Evolutionary conservation across 306 rosid species (phyloP), one percentile per base, ranked within the genome.

Genomic region (Fragaria ananassa): DNA sequence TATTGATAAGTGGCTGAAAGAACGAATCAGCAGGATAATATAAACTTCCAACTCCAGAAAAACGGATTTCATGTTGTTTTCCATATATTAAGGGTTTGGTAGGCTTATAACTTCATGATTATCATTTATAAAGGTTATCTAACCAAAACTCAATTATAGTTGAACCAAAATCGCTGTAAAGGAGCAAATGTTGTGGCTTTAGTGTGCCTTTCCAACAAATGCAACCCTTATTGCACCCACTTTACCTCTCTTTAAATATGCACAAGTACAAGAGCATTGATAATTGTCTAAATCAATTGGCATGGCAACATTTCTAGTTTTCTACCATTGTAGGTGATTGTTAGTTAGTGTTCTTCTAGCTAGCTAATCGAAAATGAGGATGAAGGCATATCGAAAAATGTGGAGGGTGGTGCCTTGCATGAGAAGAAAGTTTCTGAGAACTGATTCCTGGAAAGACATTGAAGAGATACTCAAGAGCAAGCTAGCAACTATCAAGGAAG

Each of bases 401-500:
- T 83, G 82, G 86, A 44, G 80, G 74, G 84, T 76, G 9, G 92
- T 89, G 86, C 93, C 93, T 27, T 91, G 92, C 81, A 82, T 87
- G 18, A 83, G 86, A 74, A 68, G 87, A 62, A 88, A 85, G 64
- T 78, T 60, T 39, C 56, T 86, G 67, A 57, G 87, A 72, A 80
- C 80, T 4, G 90, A 87, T 4, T 91, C 90, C 1, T 83, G 82
- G 83, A 84, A 83, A 69, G 93, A 87, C 74, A 87, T 84, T 75
- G 93, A 87, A 71, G 89, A 89, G 31, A 87, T 91, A 77, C 82
- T 89, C 78, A 85, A 89, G 83, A 82, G 87, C 79, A 91, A 89
- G 87, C 92, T 91, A 79, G 81, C 92, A 57, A 89, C 92, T 10
- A 91, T 91, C 58, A 80, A 68, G 62, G 96, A 91, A 80, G 96